Base-by-base conservation (phyloP, 805 yeast species). In the Komagataella kurtzmanii region DNA sequence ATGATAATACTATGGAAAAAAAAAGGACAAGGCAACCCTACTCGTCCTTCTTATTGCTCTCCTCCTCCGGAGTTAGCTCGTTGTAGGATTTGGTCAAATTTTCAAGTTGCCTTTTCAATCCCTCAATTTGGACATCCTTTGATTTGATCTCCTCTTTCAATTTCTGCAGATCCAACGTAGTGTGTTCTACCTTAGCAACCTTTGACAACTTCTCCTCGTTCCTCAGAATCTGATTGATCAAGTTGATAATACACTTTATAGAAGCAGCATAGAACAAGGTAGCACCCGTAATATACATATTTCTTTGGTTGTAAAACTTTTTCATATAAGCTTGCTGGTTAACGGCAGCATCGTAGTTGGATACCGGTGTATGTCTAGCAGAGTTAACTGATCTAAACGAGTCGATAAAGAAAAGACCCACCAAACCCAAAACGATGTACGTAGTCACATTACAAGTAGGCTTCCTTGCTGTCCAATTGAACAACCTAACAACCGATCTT, bases 301-400 rank as follows among this genome's bases (percentile, higher is more conserved):
- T 78, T 52, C 83, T 67, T 57, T 78, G 82, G n/a, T 80, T 70
- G 55, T 76, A 75, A 58, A 77, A 77, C 59, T 73, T 74, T 56
- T 74, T 70, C 49, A 53, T 52, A 44, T 51, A 17, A 2, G 10
- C 12, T 21, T 50, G 52, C 21, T 49, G 44, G 7, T 51, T 49
- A 17, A 53, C 56, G 21, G 53, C 57, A 3, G 57, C 44, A 50
- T 30, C 51, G 48, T 43, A 12, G 57, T 46, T 10, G 56, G 56
- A 4, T 52, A 51, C 14, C 51, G 45, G 36, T 45, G 45, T 17
- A 18, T 43, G 14, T 48, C 48, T 47, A 17, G 44, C 21, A 55
- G 53, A n/a, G 54, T 54, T 10, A 56, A 43, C 12, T 59, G 62
- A 46, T 45, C 59, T 59, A 8, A 60, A 51, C n/a, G 81, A 68